phyloP scores from a whole-genome alignment of 805 yeast species.

The Yarrowia sp. region DNA sequence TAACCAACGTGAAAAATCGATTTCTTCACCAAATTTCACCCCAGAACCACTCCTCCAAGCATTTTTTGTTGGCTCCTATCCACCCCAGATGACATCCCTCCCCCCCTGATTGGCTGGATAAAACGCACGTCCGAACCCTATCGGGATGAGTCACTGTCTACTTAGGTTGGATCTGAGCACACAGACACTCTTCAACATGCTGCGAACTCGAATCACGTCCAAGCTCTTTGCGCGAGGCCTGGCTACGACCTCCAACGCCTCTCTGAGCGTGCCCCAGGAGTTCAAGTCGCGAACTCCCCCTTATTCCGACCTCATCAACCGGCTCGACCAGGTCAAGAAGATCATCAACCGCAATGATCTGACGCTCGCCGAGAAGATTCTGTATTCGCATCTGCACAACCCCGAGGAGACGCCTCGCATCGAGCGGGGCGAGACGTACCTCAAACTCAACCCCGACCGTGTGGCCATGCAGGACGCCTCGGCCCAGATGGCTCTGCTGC shows the following conservation, averaged over 20 bases:
- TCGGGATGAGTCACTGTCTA: too few species aligned
- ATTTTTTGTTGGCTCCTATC: too few species aligned
- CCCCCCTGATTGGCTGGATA: too few species aligned
- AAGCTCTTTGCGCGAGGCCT: constrained; percentile 14
- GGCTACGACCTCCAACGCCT: constrained; percentile 11
- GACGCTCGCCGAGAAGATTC: constrained; percentile 90
- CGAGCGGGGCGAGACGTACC: constrained; percentile 82
- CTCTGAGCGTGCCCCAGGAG: constrained; percentile 51
- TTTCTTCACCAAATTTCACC: too few species aligned
- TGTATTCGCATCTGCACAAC: constrained; percentile 86
- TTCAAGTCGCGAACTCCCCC: constrained; percentile 80
- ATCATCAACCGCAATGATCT: constrained; percentile 71
- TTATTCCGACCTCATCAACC: constrained; percentile 67
- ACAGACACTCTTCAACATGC: too few species aligned
- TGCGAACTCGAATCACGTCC: constrained; percentile 17
- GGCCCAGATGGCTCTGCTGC: constrained; percentile 98
- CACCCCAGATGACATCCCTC: too few species aligned
- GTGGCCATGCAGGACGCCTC: constrained; percentile 99
- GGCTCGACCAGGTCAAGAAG: constrained; percentile 59
- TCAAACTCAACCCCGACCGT: constrained; percentile 93
- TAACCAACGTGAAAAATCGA: too few species aligned
- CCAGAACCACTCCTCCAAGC: too few species aligned
- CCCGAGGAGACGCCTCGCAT: constrained; percentile 69
- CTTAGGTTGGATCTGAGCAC: too few species aligned
- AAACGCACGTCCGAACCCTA: too few species aligned